Conservation (phyloP, 805 yeast species). For the Lachancea sp. region DNA sequence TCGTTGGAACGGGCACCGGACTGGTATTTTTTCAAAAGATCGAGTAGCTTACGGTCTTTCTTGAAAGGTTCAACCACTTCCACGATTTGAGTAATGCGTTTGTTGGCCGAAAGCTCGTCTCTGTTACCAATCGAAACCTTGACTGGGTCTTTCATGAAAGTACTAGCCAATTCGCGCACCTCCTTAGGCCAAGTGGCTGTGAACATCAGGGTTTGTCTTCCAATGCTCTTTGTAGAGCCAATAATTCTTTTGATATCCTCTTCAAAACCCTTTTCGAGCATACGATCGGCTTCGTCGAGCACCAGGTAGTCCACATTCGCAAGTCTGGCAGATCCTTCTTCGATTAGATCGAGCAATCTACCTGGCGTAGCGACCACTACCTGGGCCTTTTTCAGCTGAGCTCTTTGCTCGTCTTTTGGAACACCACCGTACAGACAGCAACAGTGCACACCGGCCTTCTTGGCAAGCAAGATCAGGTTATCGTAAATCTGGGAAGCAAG, state of each 20-base stretch:
- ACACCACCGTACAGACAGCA: constrained; percentile 97
- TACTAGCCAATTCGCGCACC: constrained; percentile 83
- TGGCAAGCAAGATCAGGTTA: constrained; percentile 60
- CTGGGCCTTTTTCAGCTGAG: constrained; percentile 56
- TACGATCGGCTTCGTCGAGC: constrained; percentile 96
- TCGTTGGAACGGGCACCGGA: constrained; percentile 61
- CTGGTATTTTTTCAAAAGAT: constrained; percentile 68
- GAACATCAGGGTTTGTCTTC: constrained; percentile 92
- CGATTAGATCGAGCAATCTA: constrained; percentile 80
- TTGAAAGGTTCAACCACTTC: constrained; percentile 81
- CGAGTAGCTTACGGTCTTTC: constrained; percentile 72
- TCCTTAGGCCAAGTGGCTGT: constrained; percentile 99
- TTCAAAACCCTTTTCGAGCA: constrained; percentile 97
- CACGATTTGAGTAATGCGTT: constrained; percentile 86
- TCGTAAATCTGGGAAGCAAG: constrained; percentile 91
- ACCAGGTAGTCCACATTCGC: constrained; percentile 68
- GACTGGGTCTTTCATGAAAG: constrained; percentile 80
- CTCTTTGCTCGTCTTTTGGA: constrained; percentile 86
- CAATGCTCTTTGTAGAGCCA: constrained; percentile 43
- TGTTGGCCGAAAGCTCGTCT: constrained; percentile 91
- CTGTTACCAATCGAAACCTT: constrained; percentile 90
- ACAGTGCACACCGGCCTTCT: constrained; percentile 55
- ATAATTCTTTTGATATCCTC: constrained; percentile 87
- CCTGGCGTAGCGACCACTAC: constrained; percentile 98
- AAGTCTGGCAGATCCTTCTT: constrained; percentile 77